Evolutionary conservation across 2,329 filamentous ascomycete genomes (phyloP).

Genomic region (Apiospora koreana): DNA sequence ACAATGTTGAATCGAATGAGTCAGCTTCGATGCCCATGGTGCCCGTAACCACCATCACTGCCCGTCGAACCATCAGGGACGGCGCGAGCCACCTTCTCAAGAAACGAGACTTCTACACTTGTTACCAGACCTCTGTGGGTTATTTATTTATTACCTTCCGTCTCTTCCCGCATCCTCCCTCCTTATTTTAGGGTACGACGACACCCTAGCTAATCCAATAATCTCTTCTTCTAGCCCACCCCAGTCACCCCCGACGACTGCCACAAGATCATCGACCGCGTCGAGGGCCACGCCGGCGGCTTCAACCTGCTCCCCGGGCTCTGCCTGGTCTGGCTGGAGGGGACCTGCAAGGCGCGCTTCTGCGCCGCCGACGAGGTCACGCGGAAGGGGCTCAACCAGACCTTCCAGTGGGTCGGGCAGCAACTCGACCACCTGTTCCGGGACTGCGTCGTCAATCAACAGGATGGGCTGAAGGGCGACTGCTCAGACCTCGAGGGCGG

Average conservation of each 20-base stretch:
- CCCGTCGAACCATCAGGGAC: background rate
- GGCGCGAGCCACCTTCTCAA: background rate
- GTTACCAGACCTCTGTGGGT: constrained; percentile 7
- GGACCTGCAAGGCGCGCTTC: constrained; percentile 12
- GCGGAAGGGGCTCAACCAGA: constrained; percentile 1
- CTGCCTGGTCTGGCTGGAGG: constrained; percentile 15
- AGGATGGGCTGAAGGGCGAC: constrained; percentile 16
- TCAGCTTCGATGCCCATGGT: background rate
- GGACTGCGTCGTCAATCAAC: constrained; percentile 8
- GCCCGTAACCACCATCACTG: no score
- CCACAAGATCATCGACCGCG: constrained; percentile 12
- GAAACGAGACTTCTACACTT: constrained; percentile 17
- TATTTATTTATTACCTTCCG: background rate
- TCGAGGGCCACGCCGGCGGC: background rate
- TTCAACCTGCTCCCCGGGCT: constrained; percentile 10
- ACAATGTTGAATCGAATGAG: background rate
- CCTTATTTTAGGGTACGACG: no score
- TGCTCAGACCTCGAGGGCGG: constrained; percentile 11
- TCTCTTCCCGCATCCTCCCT: background rate
- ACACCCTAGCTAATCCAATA: no score
- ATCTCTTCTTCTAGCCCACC: background rate
- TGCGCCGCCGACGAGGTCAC: constrained; percentile 10
- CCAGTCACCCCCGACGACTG: constrained; percentile 8
- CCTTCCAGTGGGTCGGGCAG: constrained; percentile 9
- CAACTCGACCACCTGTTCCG: constrained; percentile 10